Base-by-base conservation (phyloP, 176 grass and related monocot species). In the Puya raimondii region DNA sequence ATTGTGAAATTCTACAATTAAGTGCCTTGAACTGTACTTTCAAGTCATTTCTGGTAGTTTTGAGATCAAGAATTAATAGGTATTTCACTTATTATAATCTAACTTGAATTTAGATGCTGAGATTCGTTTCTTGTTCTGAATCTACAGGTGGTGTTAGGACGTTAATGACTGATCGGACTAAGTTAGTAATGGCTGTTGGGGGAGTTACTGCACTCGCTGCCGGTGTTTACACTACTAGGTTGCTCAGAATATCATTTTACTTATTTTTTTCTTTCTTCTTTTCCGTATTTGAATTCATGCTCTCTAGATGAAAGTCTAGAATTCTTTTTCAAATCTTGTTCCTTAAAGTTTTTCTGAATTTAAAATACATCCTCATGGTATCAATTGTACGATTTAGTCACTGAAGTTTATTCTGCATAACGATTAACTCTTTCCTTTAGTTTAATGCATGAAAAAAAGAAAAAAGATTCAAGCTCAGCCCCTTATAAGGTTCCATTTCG, bases 181-280 rank as follows among this genome's bases (percentile, higher is more conserved):
- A 87, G 71, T 78, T 99, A 70, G 48, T 84, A 50, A 93, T 99
- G 94, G 84, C 80, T 64, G 84, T 99, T 79, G 89, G 82, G 81
- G 94, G 84, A 79, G 84, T 88, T 70, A 99, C 90, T 78, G 95
- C 90, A 50, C 50, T 99, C 17, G 90, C 90, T 70, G 85, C 85
- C 70, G 95, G 95, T 75, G 78, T 99, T 78, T 99, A 93, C 79
- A 99, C 95, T 65, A 88, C 94, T 66, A 92, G 89, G 94, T 93
- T 83, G 54, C 48, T 58, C 21, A 26, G 61, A 64, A 21, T 57
- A n/a, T 58, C 69, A 9, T 73, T 11, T 72, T 83, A 49, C 66
- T 58, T 52, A 23, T 51, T 17, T 69, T 63, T 84, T 26, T 26
- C 2, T 6, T 56, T 81, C 21, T 72, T 11, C 72, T 64, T 49